Conservation (phyloP, 495 filamentous ascomycete species). For the Neurospora sp. region DNA sequence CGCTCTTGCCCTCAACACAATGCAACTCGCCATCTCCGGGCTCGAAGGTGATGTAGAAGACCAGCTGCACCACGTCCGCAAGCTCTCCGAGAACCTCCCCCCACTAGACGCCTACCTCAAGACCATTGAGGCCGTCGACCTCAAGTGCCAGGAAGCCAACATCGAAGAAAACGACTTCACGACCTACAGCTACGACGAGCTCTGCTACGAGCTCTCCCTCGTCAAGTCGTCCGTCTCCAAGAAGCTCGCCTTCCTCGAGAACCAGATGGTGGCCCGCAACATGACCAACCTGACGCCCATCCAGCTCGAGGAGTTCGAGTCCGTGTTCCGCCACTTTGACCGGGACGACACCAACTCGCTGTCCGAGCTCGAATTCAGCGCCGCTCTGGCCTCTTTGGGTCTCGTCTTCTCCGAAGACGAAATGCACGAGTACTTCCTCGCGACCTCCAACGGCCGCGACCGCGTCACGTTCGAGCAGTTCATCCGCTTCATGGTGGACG, state of each 20-base stretch:
- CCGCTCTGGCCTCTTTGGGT: slow-evolving; percentile 83
- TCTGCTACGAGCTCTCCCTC: slow-evolving; percentile 84
- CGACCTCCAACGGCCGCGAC: slow-evolving; percentile 61
- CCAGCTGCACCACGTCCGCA: slow-evolving; percentile 74
- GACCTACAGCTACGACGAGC: slow-evolving; percentile 92
- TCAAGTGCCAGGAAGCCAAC: slow-evolving; percentile 89
- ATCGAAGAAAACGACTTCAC: slow-evolving; percentile 99
- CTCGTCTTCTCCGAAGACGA: slow-evolving; percentile 91
- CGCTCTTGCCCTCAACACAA: slow-evolving; percentile 82
- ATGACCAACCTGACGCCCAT: slow-evolving; percentile 99
- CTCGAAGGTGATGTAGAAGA: slow-evolving; percentile 94
- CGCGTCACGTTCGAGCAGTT: slow-evolving; percentile 96
- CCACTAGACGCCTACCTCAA: slow-evolving; percentile 82
- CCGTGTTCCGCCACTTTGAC: slow-evolving; percentile 95
- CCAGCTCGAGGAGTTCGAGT: slow-evolving; percentile 95
- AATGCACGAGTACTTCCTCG: slow-evolving; percentile 85
- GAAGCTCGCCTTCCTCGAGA: slow-evolving; percentile 92
- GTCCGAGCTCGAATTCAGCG: slow-evolving; percentile 91
- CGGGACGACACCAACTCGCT: slow-evolving; percentile 83
- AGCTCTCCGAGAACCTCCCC: slow-evolving; percentile 67
- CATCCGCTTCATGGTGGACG: slow-evolving; percentile 97
- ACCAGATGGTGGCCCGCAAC: slow-evolving; percentile 88
- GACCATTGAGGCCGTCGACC: slow-evolving; percentile 69
- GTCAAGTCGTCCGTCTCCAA: slow-evolving; percentile 86
- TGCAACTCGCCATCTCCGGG: slow-evolving; percentile 85